Base-by-base conservation (phyloP, 495 filamentous ascomycete species). In the Talaromyces nanjingensis region DNA sequence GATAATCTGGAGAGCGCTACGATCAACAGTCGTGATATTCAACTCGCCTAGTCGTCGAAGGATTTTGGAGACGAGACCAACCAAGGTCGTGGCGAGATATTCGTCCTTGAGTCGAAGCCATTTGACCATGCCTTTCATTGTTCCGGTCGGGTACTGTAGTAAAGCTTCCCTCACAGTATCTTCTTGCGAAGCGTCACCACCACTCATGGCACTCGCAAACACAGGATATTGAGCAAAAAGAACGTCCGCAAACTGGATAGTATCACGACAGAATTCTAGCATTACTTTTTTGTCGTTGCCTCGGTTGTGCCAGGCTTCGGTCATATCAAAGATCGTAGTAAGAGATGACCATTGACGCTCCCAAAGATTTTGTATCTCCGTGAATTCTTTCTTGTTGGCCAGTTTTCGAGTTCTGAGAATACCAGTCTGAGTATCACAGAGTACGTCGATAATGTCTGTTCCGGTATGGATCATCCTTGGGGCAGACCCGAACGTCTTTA, bases 201-300 rank as follows among this genome's bases (percentile, higher is more conserved):
- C 74, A 62, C 76, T 74, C 18, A 93, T 74, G 49, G 89, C 89
- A 60, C 85, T 86, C 0, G 89, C 82, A 69, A 96, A 83, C 45
- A 96, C 82, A 59, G 83, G 86, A 76, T 92, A 93, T 66, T 96
- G 86, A 60, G 89, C 86, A 68, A 98, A 90, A 3, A 96, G 79
- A 22, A 83, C 82, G 69, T 97, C 89, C 2, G 92, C 92, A 68
- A 96, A 90, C 66, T 97, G 89, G 81, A 98, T 98, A 29, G 89
- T 88, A 68, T 97, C 91, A 65, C 94, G 86, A 69, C 91, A 94
- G 67, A 98, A 97, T 58, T 98, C 89, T 70, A 89, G 85, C 90
- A 98, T 89, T 25, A 81, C 77, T 16, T 80, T 74, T 73, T 90
- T 91, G 29, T 93, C 87, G 63, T 85, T 80, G 9, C 84, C 82